phyloP scores from a whole-genome alignment of 2,329 filamentous ascomycete species.

The Aspergillus pseudotamarii region DNA sequence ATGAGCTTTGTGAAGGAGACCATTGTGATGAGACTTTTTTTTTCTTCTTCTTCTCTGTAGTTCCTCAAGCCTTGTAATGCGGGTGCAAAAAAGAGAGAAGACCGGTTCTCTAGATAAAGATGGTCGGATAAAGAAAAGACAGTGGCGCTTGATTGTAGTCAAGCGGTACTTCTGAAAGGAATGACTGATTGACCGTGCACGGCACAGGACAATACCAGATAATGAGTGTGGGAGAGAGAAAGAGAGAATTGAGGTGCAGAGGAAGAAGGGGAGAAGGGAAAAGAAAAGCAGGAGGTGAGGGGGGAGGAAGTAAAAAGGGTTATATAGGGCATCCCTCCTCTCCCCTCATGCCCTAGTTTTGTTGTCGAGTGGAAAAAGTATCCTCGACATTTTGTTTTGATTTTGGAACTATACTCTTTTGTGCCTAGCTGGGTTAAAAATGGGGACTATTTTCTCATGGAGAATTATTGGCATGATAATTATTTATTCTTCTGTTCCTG shows the following conservation, averaged over 20 bases:
- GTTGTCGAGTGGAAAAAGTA: background rate
- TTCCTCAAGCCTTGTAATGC: background rate
- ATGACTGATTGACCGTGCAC: constrained; percentile 35
- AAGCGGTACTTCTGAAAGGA: constrained; percentile 22
- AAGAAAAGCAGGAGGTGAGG: background rate
- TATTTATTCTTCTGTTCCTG: background rate
- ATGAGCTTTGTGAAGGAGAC: constrained; percentile 41
- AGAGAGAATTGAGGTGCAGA: background rate
- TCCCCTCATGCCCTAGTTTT: background rate
- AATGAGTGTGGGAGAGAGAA: constrained; percentile 9
- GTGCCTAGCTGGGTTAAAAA: background rate
- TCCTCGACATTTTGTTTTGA: background rate
- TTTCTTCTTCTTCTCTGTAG: constrained; percentile 1
- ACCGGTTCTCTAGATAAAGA: constrained; percentile 25
- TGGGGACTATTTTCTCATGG: background rate
- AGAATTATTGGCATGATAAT: background rate
- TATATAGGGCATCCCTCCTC: background rate
- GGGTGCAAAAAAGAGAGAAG: constrained; percentile 19
- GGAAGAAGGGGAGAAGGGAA: background rate
- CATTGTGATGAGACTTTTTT: constrained; percentile 31
- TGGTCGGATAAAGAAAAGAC: constrained; percentile 14
- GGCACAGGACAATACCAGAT: constrained; percentile 31
- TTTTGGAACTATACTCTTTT: background rate
- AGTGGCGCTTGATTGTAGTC: background rate
- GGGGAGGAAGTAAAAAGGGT: background rate